Conservation (phyloP, 352 stramenopile species). For the Thalassiosira sp. region DNA sequence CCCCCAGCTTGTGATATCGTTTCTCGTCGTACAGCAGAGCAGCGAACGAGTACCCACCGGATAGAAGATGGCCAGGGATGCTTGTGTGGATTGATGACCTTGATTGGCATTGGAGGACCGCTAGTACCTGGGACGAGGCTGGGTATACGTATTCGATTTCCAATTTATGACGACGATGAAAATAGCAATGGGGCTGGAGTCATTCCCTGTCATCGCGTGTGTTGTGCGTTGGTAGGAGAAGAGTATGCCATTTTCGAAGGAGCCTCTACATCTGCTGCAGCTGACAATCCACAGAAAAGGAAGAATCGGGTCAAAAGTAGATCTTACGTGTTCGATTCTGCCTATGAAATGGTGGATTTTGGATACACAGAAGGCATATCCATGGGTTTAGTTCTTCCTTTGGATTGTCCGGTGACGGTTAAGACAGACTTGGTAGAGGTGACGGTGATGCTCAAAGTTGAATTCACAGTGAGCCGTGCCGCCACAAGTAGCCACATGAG, state of each 20-base stretch:
- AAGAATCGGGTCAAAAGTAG: constrained; percentile 49
- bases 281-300: background rate
- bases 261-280: constrained; percentile 17
- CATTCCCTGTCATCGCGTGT: constrained; percentile 52
- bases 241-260: constrained; percentile 68
- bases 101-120: constrained; percentile 48
- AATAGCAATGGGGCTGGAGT: constrained; percentile 8
- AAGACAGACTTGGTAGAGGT: constrained; percentile 75
- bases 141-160: constrained; percentile 40
- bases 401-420: constrained; percentile 66
- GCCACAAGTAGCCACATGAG: constrained; percentile 1
- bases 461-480: constrained; percentile 66
- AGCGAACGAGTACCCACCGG: constrained; percentile 40
- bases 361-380: constrained; percentile 66
- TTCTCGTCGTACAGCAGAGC: constrained; percentile 37
- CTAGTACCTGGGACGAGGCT: constrained; percentile 44
- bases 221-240: constrained; percentile 63
- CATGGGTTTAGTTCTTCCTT: constrained; percentile 65
- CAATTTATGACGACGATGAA: constrained; percentile 24
- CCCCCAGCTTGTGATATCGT: constrained; percentile 45
- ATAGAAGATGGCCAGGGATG: constrained; percentile 44
- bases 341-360: constrained; percentile 68
- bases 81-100: constrained; percentile 46
- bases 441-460: constrained; percentile 56
- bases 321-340: constrained; percentile 75